Base-by-base conservation (phyloP, 495 filamentous ascomycete genomes). In the Letharia columbiana region DNA sequence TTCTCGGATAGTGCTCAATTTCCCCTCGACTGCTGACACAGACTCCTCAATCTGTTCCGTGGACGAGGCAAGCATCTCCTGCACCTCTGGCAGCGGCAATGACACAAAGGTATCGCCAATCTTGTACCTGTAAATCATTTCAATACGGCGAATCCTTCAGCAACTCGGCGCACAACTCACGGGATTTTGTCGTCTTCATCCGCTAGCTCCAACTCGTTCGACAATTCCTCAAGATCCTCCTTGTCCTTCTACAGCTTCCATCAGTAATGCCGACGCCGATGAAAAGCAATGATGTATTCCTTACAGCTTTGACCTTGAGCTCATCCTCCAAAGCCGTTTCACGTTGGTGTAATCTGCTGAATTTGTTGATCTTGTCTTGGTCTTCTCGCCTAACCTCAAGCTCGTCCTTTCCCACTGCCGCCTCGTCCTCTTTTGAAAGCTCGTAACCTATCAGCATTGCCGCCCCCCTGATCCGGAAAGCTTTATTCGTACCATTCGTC, bases 311-410 rank as follows among this genome's bases (percentile, higher is more conserved):
- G 8, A 73, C 74, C 70, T 91, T 91, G 74, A 98, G 77, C 70
- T 92, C 87, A 20, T 92, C 91, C 75, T 93, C 88, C 28, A 98
- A 75, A 12, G 78, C 73, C 5, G 86, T 78, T 76, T 96, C 89
- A 39, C 89, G 86, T 74, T 95, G 91, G 75, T 98, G 95, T 60
- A 98, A 81, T 47, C 92, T 86, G 75, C 92, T 97, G 80, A 98
- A 98, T 62, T 88, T 88, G 77, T 98, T 98, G 83, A 98, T 98
- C 76, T 92, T 95, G 77, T 98, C 92, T 76, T 98, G 94, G 74
- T 98, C 94, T 71, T 96, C 93, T 70, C 91, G 89, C 47, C 93
- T 88, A 62, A 98, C 94, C 75, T 96, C 89, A 67, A 90, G 87
- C 66, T 97, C 92, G 49, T 93, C 88, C 57, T 83, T 80, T 63